Evolutionary conservation across 345 rosid genomes (phyloP).

Genomic region (Boechera retrofracta): DNA sequence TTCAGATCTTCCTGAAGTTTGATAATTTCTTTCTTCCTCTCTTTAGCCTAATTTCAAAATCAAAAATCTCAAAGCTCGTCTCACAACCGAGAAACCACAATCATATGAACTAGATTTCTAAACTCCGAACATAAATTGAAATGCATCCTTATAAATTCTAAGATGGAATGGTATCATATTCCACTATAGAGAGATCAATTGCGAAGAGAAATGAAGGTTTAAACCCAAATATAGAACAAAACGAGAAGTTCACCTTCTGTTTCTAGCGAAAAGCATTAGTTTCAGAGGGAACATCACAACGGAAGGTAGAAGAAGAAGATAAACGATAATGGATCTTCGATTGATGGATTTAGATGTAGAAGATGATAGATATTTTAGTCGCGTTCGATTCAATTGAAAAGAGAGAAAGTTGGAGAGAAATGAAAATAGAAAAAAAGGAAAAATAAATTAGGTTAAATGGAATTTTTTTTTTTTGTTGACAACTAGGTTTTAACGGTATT

Average conservation of each 20-base stretch:
- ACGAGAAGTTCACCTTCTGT: constrained; percentile 64
- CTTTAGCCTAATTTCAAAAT: constrained; percentile 64
- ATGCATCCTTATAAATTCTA: constrained; percentile 3
- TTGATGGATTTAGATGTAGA: constrained; percentile 33
- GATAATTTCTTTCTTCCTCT: constrained; percentile 75
- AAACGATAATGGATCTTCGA: constrained; percentile 60
- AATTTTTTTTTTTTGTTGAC: no score
- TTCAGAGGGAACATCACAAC: constrained; percentile 41
- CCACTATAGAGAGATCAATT: background rate
- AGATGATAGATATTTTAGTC: no score
- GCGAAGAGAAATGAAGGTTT: background rate
- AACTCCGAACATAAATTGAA: background rate
- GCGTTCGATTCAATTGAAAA: no score
- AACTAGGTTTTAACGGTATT: no score
- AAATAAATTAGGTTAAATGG: no score
- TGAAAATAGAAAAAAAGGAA: no score
- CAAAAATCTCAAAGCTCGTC: constrained; percentile 9
- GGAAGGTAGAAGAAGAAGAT: constrained; percentile 37
- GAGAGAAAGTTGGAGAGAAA: no score
- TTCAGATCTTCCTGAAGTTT: constrained; percentile 76
- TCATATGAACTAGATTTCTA: background rate
- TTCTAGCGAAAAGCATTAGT: constrained; percentile 78
- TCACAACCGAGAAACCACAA: constrained; percentile 14
- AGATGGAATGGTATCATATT: background rate
- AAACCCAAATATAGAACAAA: constrained; percentile 7